Percentiles rank a stretch among this genome's conserved stretches.
Conservation (phyloP, 176 grass and related monocot species). For the Thinopyrum elongatum region DNA sequence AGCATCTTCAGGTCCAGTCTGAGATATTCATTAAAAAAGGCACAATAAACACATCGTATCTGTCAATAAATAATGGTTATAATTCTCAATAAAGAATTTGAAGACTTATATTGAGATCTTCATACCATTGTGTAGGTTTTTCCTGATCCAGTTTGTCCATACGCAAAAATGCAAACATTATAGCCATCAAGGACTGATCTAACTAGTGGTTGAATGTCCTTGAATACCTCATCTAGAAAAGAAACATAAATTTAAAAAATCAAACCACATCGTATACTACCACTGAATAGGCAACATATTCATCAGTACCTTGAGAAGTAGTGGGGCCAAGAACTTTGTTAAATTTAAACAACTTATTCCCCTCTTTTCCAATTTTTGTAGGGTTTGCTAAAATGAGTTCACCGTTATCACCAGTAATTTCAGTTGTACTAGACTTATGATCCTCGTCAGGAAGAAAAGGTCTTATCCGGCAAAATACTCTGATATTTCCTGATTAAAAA, state of each 20-base stretch:
- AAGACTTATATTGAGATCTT: background rate
- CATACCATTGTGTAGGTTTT: slow-evolving; percentile 99
- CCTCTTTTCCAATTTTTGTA: slow-evolving; percentile 59
- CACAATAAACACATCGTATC: background rate
- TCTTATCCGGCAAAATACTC: slow-evolving; percentile 87
- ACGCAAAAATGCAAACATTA: slow-evolving; percentile 95
- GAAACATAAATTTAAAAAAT: slow-evolving; percentile 10
- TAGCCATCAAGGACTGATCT: slow-evolving; percentile 93
- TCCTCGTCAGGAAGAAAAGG: slow-evolving; percentile 78
- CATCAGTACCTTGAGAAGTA: slow-evolving; percentile 67
- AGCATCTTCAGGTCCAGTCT: slow-evolving; percentile 72
- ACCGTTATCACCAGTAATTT: slow-evolving; percentile 59
- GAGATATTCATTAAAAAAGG: slow-evolving; percentile 22
- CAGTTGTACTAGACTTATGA: slow-evolving; percentile 42
- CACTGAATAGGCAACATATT: background rate
- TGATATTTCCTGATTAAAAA: slow-evolving; percentile 76
- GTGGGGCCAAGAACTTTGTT: slow-evolving; percentile 75
- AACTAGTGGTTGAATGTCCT: slow-evolving; percentile 78
- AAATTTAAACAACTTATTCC: slow-evolving; percentile 68
- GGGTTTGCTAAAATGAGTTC: slow-evolving; percentile 68
- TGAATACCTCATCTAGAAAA: slow-evolving; percentile 73
- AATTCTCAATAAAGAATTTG: background rate
- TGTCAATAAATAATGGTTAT: background rate
- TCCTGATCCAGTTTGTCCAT: slow-evolving; percentile 97
- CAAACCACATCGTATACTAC: background rate